Evolutionary conservation across 306 rosid species (phyloP).

Genomic region (Vicia sativa): DNA sequence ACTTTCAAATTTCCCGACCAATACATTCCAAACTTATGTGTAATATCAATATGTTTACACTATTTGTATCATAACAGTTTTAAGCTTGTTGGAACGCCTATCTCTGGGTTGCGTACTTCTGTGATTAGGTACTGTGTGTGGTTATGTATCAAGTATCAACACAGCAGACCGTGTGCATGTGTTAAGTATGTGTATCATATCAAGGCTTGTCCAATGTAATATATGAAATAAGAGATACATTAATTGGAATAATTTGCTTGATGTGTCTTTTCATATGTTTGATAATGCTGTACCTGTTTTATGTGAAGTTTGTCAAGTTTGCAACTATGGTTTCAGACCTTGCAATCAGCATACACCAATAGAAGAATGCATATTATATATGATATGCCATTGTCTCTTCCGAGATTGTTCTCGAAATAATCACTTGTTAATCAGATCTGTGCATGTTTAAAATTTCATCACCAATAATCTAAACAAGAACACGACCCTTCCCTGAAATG

Average conservation of each 20-base stretch:
- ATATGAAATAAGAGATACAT: slow-evolving; percentile 33
- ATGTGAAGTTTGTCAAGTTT: slow-evolving; percentile 4
- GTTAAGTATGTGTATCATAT: slow-evolving; percentile 19
- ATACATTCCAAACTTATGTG: slow-evolving; percentile 38
- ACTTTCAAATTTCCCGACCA: slow-evolving; percentile 38
- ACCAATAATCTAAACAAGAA: slow-evolving; percentile 87
- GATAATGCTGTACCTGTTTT: slow-evolving; percentile 11
- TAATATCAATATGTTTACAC: slow-evolving; percentile 30
- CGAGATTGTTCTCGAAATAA: slow-evolving; percentile 18
- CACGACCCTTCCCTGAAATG: slow-evolving; percentile 76
- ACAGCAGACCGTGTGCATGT: slow-evolving; percentile 5
- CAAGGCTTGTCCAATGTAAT: slow-evolving; percentile 34
- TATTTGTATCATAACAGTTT: slow-evolving; percentile 41
- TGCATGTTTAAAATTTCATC: slow-evolving; percentile 37
- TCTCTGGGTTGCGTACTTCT: slow-evolving; percentile 4
- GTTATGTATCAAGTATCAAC: background rate
- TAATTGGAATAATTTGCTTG: slow-evolving; percentile 25
- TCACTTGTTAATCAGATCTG: slow-evolving; percentile 22
- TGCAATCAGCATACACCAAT: background rate
- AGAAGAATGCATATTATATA: background rate
- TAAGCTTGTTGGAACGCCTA: slow-evolving; percentile 28
- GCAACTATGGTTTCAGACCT: slow-evolving; percentile 3
- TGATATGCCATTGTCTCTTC: background rate
- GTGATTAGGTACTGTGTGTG: slow-evolving; percentile 4
- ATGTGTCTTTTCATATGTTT: slow-evolving; percentile 13